Percentiles rank a stretch among this genome's conserved stretches.
Evolutionary conservation across 164 flowering plant species (phyloP).

Genomic region (Annona squamosa): DNA sequence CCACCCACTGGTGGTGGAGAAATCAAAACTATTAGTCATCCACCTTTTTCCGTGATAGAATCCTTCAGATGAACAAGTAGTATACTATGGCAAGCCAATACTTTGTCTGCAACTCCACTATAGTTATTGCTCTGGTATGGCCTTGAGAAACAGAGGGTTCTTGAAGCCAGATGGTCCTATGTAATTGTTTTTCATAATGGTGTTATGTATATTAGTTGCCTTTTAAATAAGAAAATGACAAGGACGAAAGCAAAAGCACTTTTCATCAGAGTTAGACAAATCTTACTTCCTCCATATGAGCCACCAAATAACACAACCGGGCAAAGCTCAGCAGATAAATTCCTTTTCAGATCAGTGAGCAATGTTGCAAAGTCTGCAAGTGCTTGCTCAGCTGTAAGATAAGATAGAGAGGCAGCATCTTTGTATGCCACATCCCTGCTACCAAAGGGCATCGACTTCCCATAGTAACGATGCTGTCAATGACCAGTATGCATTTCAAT

Average conservation of each 20-base stretch:
- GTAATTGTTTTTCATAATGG: not conserved
- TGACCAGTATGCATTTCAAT: not conserved
- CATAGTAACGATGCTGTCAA: conserved; percentile 84
- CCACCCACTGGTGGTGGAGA: not conserved
- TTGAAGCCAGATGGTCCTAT: no score
- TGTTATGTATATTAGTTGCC: not conserved
- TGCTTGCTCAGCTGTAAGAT: conserved; percentile 86
- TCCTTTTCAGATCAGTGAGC: conserved; percentile 58
- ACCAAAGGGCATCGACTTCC: conserved; percentile 88
- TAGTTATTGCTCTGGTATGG: not conserved
- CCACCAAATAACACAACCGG: conserved; percentile 92
- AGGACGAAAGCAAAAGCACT: not conserved
- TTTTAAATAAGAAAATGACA: no score
- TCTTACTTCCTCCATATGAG: conserved; percentile 95
- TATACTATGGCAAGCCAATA: not conserved
- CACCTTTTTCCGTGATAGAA: not conserved
- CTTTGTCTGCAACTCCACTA: not conserved
- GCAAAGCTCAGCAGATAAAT: conserved; percentile 65
- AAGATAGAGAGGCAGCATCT: conserved; percentile 49
- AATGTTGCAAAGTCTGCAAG: conserved; percentile 77
- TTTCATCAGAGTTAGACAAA: not conserved
- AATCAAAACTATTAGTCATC: not conserved
- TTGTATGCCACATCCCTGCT: conserved; percentile 61
- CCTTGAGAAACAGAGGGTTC: no score
- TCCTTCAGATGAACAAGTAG: not conserved